phyloP scores from a whole-genome alignment of 1,284 basidiomycete species.

The Trametes sp. region DNA sequence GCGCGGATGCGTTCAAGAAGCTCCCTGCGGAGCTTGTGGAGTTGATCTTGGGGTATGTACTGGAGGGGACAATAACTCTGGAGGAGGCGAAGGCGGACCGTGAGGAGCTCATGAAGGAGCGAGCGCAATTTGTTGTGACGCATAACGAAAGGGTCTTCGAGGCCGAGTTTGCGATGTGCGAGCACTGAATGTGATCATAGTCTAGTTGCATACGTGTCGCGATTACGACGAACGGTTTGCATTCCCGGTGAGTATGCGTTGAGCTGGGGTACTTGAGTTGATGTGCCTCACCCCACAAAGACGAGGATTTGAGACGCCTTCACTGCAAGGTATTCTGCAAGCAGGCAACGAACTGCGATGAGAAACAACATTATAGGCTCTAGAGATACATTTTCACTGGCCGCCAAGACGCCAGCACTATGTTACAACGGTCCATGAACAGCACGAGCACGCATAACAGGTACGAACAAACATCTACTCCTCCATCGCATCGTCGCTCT shows the following conservation, averaged over 20 bases:
- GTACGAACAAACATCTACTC: slow-evolving; percentile 37
- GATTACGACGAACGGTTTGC: no score
- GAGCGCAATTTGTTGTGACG: slow-evolving; percentile 16
- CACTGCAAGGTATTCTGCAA: no score
- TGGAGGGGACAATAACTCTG: slow-evolving; percentile 13
- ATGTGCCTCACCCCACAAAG: no score
- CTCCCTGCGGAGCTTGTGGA: slow-evolving; percentile 25
- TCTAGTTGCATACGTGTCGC: background rate
- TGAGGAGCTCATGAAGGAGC: slow-evolving; percentile 28
- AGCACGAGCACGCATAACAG: slow-evolving; percentile 19
- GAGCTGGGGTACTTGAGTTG: no score
- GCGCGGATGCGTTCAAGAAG: background rate
- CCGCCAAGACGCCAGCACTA: slow-evolving; percentile 4
- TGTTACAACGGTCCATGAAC: slow-evolving; percentile 24
- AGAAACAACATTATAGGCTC: slow-evolving; percentile 18
- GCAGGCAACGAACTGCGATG: no score
- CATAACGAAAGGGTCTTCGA: slow-evolving; percentile 25
- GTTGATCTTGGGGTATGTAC: slow-evolving; percentile 10
- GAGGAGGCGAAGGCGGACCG: slow-evolving; percentile 26
- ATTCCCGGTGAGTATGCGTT: no score
- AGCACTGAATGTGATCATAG: slow-evolving; percentile 7
- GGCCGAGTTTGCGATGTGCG: slow-evolving; percentile 30
- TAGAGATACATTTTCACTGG: slow-evolving; percentile 23
- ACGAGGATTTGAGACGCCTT: no score
- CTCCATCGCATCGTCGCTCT: slow-evolving; percentile 54